Evolutionary conservation across 306 rosid species (phyloP), one percentile per base, ranked within the genome.

Genomic region (Quercus aquifolioides): DNA sequence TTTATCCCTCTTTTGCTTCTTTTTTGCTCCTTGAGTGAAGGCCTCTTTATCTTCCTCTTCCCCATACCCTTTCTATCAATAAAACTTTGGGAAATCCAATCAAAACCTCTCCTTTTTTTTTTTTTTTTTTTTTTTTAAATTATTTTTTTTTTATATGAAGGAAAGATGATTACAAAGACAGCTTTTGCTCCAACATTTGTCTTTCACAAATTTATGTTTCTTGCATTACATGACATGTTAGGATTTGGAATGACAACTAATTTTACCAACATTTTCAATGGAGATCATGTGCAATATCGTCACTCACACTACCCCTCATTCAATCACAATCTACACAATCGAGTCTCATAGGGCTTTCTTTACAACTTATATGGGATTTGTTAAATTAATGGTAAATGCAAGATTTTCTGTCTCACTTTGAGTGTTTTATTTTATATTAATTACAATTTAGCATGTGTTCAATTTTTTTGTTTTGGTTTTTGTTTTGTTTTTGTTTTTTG

Each of bases 21-120:
- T 76, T 77, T 85, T 58, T 46, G 63, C 68, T 82, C 86, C 83
- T 84, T 76, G 80, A 79, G 82, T 85, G 83, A 85, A 87, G 85
- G 75, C 82, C 82, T 81, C 89, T 86, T 84, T 90, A 78, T 78
- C 85, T 80, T 72, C 84, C 84, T 69, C 86, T 90, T 76, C 76
- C 87, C 85, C 85, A 84, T 79, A 76, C 83, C 86, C 62, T 71
- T 76, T 73, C 80, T 79, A 74, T 83, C 76, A 85, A 81, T 77
- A 62, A 74, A 72, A 71, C 85, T 82, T 84, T 69, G 74, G 41
- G 81, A 84, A 76, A 82, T 72, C 94, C 88, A 88, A 88, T 90
- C 78, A 88, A 83, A 77, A 17, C 83, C 86, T 65, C 71, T 23
- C 38, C 88, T 81, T 83, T 86, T 80, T 35, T 6, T 41, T 59